phyloP scores from a whole-genome alignment of 179 eudicot genomes.

The Silene noctiflora region DNA sequence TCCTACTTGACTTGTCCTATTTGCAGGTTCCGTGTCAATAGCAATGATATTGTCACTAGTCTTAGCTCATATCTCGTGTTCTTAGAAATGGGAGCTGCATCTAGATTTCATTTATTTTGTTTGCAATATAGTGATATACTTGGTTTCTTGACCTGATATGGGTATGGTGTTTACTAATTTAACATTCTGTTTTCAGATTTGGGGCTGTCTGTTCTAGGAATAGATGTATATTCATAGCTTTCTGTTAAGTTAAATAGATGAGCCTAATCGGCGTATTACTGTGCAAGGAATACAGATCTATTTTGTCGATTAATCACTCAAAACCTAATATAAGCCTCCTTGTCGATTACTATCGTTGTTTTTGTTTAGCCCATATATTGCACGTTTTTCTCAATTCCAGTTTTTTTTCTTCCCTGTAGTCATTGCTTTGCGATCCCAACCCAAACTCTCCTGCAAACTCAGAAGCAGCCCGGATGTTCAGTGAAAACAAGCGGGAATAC shows the following conservation, averaged over 20 bases:
- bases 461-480: slow-evolving; percentile 68
- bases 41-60: neutral
- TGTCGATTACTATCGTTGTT: neutral
- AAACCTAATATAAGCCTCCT: too few species aligned
- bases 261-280: neutral
- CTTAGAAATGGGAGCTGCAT: neutral
- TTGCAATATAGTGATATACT: neutral
- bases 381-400: neutral
- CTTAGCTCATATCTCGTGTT: neutral
- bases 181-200: neutral
- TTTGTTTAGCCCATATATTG: neutral
- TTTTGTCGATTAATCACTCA: too few species aligned
- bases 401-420: slow-evolving; percentile 32
- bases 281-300: neutral
- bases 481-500: slow-evolving; percentile 74
- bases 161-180: neutral
- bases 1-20: neutral
- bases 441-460: slow-evolving; percentile 80
- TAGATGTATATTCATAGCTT: slow-evolving; percentile 1
- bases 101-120: neutral
- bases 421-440: slow-evolving; percentile 69
- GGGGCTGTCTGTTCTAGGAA: neutral
- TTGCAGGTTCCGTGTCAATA: neutral
- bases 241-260: neutral
- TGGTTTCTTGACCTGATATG: neutral